phyloP scores from a whole-genome alignment of 495 filamentous ascomycete species.

The Neurospora hispaniola region DNA sequence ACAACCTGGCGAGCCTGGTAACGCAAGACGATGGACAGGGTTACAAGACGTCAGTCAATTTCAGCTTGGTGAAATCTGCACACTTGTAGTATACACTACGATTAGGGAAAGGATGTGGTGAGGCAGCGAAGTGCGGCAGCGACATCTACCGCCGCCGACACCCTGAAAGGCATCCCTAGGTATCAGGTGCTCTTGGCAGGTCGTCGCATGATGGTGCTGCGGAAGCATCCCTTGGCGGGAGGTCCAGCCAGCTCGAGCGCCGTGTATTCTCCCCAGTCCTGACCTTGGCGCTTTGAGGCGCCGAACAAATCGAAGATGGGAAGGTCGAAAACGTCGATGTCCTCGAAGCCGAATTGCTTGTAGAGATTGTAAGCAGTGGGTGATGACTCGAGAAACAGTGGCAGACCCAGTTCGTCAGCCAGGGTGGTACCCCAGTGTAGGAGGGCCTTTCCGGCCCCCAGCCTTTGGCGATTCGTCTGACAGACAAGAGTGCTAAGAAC shows the following conservation, averaged over 20 bases:
- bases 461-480: conserved; percentile 11
- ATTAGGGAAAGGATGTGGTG: not conserved
- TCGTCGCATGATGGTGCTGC: conserved; percentile 20
- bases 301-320: conserved; percentile 16
- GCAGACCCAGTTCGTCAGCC: conserved; percentile 18
- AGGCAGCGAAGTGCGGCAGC: not conserved
- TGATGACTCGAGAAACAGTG: conserved; percentile 15
- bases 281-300: conserved; percentile 1
- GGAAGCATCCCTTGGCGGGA: conserved; percentile 9
- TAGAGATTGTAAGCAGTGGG: conserved; percentile 20
- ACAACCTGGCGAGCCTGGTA: not conserved
- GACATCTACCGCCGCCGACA: not conserved
- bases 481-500: conserved; percentile 16
- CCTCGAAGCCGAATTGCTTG: conserved; percentile 16
- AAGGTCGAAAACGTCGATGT: conserved; percentile 14
- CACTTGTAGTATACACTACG: not conserved
- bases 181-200: conserved; percentile 1
- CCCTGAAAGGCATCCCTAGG: not conserved
- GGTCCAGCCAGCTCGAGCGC: conserved; percentile 14
- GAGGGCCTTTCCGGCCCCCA: conserved; percentile 20
- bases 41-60: not conserved
- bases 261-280: conserved; percentile 16
- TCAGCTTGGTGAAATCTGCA: not conserved
- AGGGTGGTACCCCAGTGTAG: conserved; percentile 15
- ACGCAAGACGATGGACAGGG: not conserved